Evolutionary conservation across 2,329 filamentous ascomycete genomes (phyloP).

Genomic region (Chrysoporthe puriensis): DNA sequence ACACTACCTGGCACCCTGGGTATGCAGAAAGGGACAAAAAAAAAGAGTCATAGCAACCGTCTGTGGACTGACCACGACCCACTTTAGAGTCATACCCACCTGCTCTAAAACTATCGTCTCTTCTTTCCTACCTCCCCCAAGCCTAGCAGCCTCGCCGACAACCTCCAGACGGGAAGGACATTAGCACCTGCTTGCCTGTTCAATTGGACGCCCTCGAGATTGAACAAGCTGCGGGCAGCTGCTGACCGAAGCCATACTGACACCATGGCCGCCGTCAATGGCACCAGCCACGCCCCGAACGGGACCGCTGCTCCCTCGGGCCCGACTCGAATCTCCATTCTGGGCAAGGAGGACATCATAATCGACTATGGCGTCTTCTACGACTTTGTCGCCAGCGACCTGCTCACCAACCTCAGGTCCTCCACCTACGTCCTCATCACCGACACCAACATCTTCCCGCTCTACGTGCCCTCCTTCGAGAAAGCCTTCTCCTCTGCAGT

Average conservation of each 20-base stretch:
- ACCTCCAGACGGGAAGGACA: background rate
- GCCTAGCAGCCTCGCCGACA: background rate
- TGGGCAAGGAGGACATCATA: slow-evolving; percentile 88
- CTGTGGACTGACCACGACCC: background rate
- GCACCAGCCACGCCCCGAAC: slow-evolving; percentile 18
- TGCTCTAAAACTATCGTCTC: background rate
- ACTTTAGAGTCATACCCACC: background rate
- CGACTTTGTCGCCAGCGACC: slow-evolving; percentile 77
- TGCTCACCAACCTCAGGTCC: slow-evolving; percentile 75
- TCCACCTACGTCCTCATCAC: slow-evolving; percentile 97
- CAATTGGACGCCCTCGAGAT: slow-evolving; percentile 9
- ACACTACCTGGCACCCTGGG: background rate
- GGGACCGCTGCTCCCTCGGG: slow-evolving; percentile 29
- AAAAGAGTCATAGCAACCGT: background rate
- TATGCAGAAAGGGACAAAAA: background rate
- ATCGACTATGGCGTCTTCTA: slow-evolving; percentile 92
- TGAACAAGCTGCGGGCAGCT: slow-evolving; percentile 27
- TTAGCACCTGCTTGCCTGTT: slow-evolving; percentile 16
- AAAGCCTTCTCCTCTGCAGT: slow-evolving; percentile 60
- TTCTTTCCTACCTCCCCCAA: background rate
- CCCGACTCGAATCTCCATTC: slow-evolving; percentile 72
- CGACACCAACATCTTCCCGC: slow-evolving; percentile 84
- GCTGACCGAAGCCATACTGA: background rate
- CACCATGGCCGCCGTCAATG: slow-evolving; percentile 30
- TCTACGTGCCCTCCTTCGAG: slow-evolving; percentile 81